phyloP scores from a whole-genome alignment of 164 flowering plant genomes.

The Houttuynia cordata region DNA sequence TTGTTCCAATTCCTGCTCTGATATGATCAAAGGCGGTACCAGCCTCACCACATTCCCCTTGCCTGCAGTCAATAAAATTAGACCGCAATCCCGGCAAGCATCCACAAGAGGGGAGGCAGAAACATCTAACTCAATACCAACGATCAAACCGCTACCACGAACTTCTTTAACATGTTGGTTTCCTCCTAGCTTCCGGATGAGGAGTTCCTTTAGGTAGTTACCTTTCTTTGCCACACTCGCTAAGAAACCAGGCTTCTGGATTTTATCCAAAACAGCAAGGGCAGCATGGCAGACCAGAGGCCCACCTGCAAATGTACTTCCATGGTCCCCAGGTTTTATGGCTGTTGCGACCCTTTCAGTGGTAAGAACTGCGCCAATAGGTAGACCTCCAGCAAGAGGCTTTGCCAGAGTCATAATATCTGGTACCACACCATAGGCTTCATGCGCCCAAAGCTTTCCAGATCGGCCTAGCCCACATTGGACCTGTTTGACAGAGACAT shows the following conservation, averaged over 20 bases:
- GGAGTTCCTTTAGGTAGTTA: too few relatives aligned
- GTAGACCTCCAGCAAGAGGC: constrained; percentile 91
- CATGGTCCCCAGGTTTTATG: constrained; percentile 64
- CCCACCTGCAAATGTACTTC: constrained; percentile 82
- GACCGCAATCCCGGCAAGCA: constrained; percentile 64
- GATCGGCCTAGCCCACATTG: constrained; percentile 90
- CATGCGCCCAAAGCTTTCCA: constrained; percentile 82
- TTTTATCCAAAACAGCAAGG: constrained; percentile 48
- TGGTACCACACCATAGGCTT: constrained; percentile 57
- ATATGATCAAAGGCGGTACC: constrained; percentile 77
- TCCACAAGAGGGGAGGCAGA: constrained; percentile 65
- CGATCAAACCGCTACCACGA: constrained; percentile 65
- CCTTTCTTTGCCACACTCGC: constrained; percentile 60
- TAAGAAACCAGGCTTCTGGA: constrained; percentile 51
- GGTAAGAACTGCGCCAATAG: constrained; percentile 73
- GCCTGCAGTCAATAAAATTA: constrained; percentile 75
- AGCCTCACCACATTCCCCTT: constrained; percentile 83
- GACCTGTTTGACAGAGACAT: constrained; percentile 25
- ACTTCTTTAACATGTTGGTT: constrained; percentile 65
- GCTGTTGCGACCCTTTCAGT: constrained; percentile 67
- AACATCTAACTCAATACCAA: constrained; percentile 77
- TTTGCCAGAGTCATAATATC: constrained; percentile 94
- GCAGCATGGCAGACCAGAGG: constrained; percentile 73
- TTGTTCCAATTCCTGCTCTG: constrained; percentile 49
- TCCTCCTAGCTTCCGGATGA: constrained; percentile 43